These are phyloP conservation scores for Wickerhamomyces bovis DNA, from an alignment of 805 yeast species.

Conservation along the genomic window DNA sequence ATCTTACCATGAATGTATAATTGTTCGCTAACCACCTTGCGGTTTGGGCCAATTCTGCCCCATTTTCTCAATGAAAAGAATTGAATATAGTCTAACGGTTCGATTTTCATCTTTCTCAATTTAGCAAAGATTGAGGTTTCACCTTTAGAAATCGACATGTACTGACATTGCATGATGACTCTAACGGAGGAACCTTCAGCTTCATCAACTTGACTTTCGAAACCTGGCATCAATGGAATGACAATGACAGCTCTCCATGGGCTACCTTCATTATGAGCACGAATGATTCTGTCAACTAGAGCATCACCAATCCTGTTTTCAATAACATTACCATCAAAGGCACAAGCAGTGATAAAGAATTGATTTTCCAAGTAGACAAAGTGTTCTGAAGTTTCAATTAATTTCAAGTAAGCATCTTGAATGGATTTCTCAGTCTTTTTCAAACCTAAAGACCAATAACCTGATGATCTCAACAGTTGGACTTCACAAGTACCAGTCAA, in stretches of 20 bases:
- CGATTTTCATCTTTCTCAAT: conserved; percentile 70
- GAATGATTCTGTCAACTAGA: conserved; percentile 87
- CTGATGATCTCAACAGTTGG: conserved; percentile 83
- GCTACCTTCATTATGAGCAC: conserved; percentile 73
- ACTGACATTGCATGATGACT: conserved; percentile 94
- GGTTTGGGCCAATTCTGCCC: conserved; percentile 82
- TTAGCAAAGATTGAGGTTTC: conserved; percentile 81
- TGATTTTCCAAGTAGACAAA: conserved; percentile 94
- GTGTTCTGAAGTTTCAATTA: conserved; percentile 89
- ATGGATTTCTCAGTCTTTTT: conserved; percentile 82
- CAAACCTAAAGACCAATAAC: conserved; percentile 90
- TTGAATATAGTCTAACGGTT: conserved; percentile 86
- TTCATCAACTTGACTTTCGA: conserved; percentile 86
- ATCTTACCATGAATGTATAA: conserved; percentile 90
- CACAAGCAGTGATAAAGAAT: conserved; percentile 87
- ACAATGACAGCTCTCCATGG: conserved; percentile 87
- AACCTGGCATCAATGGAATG: conserved; percentile 97
- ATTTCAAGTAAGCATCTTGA: conserved; percentile 84
- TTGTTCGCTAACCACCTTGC: conserved; percentile 79
- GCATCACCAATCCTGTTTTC: conserved; percentile 94
- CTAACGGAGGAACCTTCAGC: conserved; percentile 94
- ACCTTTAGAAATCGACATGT: conserved; percentile 88
- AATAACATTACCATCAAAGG: conserved; percentile 75
- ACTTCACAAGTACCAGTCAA: conserved; percentile 85
- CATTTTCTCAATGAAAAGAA: conserved; percentile 91